Base-by-base conservation (phyloP, 768 basidiomycete genomes). In the Artomyces pyxidatus region DNA sequence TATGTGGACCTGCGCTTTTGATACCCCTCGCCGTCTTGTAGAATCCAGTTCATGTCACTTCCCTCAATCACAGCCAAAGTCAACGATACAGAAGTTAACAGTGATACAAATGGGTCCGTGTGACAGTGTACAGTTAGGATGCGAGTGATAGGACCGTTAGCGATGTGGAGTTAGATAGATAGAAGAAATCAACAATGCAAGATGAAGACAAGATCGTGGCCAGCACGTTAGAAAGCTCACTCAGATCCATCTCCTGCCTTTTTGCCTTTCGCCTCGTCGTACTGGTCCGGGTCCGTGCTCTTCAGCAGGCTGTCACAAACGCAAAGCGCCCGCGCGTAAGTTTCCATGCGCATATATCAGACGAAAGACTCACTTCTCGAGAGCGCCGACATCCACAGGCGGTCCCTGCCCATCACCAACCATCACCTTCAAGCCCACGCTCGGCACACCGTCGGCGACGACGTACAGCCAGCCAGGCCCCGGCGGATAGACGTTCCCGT, bases 401-500 rank as follows among this genome's bases (percentile, higher is more conserved):
- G 88, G 88, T 10, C 71, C 69, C 47, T 64, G 58, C 10, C 87
- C 88, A 53, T 75, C 71, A 2, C 88, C 88, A 17, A 90, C 66
- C 75, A 88, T 80, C 1, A 86, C 65, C 61, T 75, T 77, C 53
- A 67, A 62, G 2, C 80, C 85, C 32, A 65, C 64, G 57, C 85
- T 86, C 1, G 87, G 83, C 7, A 85, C 65, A n/a, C 72, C 84
- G 47, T 79, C 70, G 3, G 73, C 74, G 19, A 89, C 68, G n/a
- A 88, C 58, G 54, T 76, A 83, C 11, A 91, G 53, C 78, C 81
- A 90, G 11, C 77, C 88, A 2, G 89, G 87, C 4, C 88, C 88
- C 41, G 88, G 88, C 8, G 89, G 85, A 52, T 89, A 89, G 14
- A 89, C 61, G 45, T 68, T 68, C 1, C 72, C 71, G 57, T 78